Conservation (phyloP, 495 filamentous ascomycete species). For the Annulohypoxylon bovei region DNA sequence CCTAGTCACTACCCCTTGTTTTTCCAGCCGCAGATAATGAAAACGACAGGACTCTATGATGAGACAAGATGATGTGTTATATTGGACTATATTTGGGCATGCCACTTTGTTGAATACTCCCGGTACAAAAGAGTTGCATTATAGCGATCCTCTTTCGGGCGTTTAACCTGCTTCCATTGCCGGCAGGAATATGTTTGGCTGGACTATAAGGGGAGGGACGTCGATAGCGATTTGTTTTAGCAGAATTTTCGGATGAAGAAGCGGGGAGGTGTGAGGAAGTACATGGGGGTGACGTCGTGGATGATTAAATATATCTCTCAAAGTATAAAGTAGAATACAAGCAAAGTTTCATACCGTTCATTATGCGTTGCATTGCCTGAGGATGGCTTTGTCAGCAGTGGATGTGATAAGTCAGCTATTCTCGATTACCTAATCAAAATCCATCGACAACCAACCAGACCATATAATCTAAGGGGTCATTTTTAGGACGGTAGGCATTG, state of each 20-base stretch:
- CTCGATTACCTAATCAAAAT: too few species aligned
- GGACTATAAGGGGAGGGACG: conserved; percentile 11
- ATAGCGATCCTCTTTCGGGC: conserved; percentile 25
- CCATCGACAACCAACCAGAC: too few species aligned
- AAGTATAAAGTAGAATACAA: conserved; percentile 44
- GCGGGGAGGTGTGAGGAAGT: not conserved
- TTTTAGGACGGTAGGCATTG: too few species aligned
- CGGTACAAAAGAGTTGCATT: conserved; percentile 12
- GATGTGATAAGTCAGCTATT: too few species aligned
- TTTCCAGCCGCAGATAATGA: conserved; percentile 1
- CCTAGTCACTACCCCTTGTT: not conserved
- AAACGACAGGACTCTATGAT: conserved; percentile 5
- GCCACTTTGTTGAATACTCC: conserved; percentile 29
- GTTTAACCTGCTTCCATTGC: not conserved
- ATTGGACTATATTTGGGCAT: conserved; percentile 34
- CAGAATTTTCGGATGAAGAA: not conserved
- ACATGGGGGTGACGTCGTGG: not conserved
- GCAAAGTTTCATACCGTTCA: conserved; percentile 37
- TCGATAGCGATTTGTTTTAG: conserved; percentile 14
- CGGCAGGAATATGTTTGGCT: conserved; percentile 2
- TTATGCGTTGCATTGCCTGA: not conserved
- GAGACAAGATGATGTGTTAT: not conserved
- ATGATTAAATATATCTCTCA: conserved; percentile 1
- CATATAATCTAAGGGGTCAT: too few species aligned
- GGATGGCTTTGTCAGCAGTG: not conserved